Evolutionary conservation across 1,139 yeast genomes (phyloP).

Genomic region (Kodamaea ohmeri): DNA sequence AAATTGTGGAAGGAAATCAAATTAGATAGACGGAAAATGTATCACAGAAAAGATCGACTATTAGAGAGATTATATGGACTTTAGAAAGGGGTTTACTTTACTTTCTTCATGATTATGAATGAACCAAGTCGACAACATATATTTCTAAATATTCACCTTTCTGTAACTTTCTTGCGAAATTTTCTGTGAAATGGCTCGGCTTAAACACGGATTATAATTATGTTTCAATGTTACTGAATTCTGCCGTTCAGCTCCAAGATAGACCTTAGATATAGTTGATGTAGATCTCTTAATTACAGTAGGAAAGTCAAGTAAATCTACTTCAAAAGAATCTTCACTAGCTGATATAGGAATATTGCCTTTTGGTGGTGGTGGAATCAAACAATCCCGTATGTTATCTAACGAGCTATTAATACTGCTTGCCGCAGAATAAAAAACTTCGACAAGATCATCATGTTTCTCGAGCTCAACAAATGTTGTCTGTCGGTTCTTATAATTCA

Average conservation of each 20-base stretch:
- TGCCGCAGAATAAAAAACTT: constrained; percentile 1
- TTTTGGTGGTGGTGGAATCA: neutral
- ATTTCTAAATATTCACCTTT: constrained; percentile 8
- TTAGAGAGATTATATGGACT: neutral
- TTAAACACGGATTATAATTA: constrained; percentile 11
- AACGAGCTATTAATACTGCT: neutral
- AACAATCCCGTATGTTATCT: neutral
- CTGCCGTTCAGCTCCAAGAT: neutral
- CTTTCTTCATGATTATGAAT: neutral
- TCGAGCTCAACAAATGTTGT: constrained; percentile 1
- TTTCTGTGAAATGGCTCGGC: constrained; percentile 11
- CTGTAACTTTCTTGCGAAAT: constrained; percentile 8
- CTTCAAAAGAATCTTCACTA: constrained; percentile 2
- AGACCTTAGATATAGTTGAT: neutral
- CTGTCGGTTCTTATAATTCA: neutral
- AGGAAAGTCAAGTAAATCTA: neutral
- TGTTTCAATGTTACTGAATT: constrained; percentile 12
- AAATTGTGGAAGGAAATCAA: neutral
- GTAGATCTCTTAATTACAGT: neutral
- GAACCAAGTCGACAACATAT: no score
- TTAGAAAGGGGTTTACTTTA: neutral
- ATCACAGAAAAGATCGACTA: no score
- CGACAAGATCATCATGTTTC: constrained; percentile 4
- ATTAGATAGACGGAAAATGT: no score
- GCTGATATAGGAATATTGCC: no score